Percentiles rank a stretch among this genome's conserved stretches.
Evolutionary conservation across 768 basidiomycete genomes (phyloP).

Genomic region (Kwoniella botswanensis): DNA sequence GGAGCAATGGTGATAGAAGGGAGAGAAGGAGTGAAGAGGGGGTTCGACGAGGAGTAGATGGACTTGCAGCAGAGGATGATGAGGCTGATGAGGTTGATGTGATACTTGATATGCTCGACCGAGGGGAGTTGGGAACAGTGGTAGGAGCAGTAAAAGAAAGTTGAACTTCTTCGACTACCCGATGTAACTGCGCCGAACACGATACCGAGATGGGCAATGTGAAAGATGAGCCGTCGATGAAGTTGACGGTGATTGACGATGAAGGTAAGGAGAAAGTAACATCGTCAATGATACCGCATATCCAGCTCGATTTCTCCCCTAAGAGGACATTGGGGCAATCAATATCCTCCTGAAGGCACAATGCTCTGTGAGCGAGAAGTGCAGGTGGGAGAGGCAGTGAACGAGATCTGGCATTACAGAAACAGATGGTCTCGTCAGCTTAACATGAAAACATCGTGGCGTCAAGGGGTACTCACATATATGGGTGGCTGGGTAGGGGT

Average conservation of each 20-base stretch:
- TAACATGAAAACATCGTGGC: neutral
- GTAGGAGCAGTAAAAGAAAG: constrained; percentile 46
- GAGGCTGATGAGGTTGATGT: constrained; percentile 26
- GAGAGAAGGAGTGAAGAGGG: constrained; percentile 51
- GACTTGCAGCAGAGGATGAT: constrained; percentile 12
- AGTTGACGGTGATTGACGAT: constrained; percentile 42
- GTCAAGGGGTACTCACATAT: constrained; percentile 41
- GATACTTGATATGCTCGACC: constrained; percentile 30
- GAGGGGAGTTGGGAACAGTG: constrained; percentile 19
- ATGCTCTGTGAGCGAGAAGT: constrained; percentile 51
- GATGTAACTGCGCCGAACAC: constrained; percentile 38
- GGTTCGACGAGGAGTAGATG: constrained; percentile 32
- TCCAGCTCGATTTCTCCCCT: constrained; percentile 58
- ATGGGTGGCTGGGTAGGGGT: constrained; percentile 51
- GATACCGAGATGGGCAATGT: constrained; percentile 36
- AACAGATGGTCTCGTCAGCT: constrained; percentile 3
- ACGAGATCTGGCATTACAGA: constrained; percentile 28
- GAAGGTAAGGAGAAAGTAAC: constrained; percentile 57
- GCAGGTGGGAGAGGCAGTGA: constrained; percentile 55
- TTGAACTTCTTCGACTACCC: constrained; percentile 52
- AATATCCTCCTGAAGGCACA: constrained; percentile 54
- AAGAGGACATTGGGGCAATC: constrained; percentile 55
- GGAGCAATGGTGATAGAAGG: constrained; percentile 51
- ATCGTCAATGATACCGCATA: constrained; percentile 56
- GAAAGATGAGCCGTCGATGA: constrained; percentile 49